Percentiles rank a stretch among this genome's conserved stretches.
Conservation (phyloP, 352 stramenopile species). For the Synura sp. region DNA sequence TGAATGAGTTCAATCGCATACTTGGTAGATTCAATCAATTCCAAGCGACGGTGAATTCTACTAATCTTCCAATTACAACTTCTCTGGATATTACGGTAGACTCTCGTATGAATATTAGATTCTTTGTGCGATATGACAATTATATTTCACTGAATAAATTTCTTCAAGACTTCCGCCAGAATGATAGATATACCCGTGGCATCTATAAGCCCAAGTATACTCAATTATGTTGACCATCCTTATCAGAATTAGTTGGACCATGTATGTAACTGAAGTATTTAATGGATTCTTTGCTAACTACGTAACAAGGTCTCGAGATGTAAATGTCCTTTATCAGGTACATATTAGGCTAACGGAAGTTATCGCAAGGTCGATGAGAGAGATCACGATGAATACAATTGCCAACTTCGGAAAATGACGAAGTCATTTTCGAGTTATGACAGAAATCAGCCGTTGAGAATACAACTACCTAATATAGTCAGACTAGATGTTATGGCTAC, state of each 20-base stretch:
- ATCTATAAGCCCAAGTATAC: constrained; percentile 41
- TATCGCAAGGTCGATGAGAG: constrained; percentile 39
- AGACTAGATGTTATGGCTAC: constrained; percentile 40
- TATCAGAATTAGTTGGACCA: constrained; percentile 40
- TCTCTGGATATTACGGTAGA: constrained; percentile 35
- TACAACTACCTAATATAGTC: constrained; percentile 21
- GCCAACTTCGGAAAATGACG: constrained; percentile 25
- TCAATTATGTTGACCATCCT: constrained; percentile 33
- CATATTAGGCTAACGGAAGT: constrained; percentile 29
- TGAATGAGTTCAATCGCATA: constrained; percentile 40
- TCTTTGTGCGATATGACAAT: constrained; percentile 39
- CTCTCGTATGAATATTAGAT: constrained; percentile 39
- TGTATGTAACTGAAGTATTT: constrained; percentile 33
- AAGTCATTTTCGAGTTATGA: constrained; percentile 35
- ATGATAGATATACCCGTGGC: constrained; percentile 36
- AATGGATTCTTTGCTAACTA: constrained; percentile 37
- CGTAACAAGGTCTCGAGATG: constrained; percentile 36
- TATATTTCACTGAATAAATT: constrained; percentile 34
- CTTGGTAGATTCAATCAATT: constrained; percentile 40
- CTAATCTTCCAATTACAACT: constrained; percentile 41
- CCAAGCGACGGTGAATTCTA: constrained; percentile 37
- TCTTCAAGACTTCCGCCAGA: constrained; percentile 36
- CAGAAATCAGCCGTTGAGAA: constrained; percentile 35
- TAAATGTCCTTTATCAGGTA: constrained; percentile 32
- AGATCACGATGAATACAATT: constrained; percentile 31